A percentile compares a stretch with the other conserved stretches of the same genome.
phyloP scores from a whole-genome alignment of 148 eudicot genomes.

The Selenicereus undatus region DNA sequence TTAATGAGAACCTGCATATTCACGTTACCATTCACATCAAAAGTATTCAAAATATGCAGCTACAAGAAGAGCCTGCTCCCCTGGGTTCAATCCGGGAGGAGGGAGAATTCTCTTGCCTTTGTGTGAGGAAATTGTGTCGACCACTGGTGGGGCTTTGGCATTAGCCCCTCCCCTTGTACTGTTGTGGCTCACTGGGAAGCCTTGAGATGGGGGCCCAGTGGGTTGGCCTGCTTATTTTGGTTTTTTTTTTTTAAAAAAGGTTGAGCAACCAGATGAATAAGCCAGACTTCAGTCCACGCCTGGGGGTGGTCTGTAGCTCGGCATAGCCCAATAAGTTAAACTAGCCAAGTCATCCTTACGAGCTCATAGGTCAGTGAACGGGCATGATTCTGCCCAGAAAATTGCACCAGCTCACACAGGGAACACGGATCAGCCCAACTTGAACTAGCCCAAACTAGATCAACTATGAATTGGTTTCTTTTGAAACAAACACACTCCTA shows the following conservation, averaged over 20 bases:
- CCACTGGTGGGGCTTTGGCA: too few species aligned
- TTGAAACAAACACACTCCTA: neutral
- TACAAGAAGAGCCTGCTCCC: neutral
- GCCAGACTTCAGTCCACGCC: neutral
- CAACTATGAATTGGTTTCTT: neutral
- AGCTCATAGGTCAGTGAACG: neutral
- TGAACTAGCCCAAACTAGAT: neutral
- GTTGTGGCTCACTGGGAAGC: too few species aligned
- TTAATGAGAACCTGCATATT: slow-evolving; percentile 59
- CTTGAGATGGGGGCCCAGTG: too few species aligned
- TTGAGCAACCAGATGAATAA: too few species aligned
- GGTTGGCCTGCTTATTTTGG: too few species aligned
- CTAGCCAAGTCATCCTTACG: neutral
- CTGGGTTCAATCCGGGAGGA: too few species aligned
- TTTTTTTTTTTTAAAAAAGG: too few species aligned
- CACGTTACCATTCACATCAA: neutral
- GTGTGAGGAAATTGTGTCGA: too few species aligned
- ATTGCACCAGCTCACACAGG: too few species aligned
- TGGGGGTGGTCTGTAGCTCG: neutral
- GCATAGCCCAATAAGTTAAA: neutral
- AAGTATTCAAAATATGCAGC: neutral
- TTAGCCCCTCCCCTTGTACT: too few species aligned
- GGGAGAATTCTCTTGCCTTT: too few species aligned
- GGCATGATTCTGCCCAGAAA: neutral
- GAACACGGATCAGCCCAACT: neutral